Evolutionary conservation across 768 basidiomycete species (phyloP).

Genomic region (Kwoniella mangroviensis): DNA sequence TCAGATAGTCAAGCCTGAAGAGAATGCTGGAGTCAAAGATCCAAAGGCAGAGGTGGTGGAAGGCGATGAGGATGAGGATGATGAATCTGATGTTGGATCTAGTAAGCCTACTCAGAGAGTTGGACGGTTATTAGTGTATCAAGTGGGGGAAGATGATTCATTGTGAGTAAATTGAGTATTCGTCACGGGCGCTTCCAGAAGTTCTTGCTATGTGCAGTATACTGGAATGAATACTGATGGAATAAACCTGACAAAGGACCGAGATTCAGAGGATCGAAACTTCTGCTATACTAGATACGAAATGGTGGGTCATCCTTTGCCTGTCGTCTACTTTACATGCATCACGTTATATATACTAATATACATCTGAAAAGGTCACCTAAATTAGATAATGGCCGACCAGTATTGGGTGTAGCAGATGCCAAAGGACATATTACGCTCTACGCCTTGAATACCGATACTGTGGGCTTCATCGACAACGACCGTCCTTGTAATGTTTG

Average conservation of each 20-base stretch:
- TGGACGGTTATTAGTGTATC: constrained; percentile 77
- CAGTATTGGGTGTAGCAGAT: constrained; percentile 73
- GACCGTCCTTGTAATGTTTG: neutral
- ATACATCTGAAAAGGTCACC: constrained; percentile 18
- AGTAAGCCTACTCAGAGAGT: constrained; percentile 56
- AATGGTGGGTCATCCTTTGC: constrained; percentile 69
- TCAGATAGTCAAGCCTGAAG: constrained; percentile 62
- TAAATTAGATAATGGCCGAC: constrained; percentile 27
- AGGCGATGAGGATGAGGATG: constrained; percentile 35
- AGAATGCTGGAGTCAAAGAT: neutral
- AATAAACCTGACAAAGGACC: constrained; percentile 39
- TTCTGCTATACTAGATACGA: constrained; percentile 88
- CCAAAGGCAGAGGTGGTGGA: constrained; percentile 8
- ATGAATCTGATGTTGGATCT: constrained; percentile 10
- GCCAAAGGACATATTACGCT: constrained; percentile 80
- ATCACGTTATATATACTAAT: constrained; percentile 1
- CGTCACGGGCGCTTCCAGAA: neutral
- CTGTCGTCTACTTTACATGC: neutral
- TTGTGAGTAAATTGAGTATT: constrained; percentile 28
- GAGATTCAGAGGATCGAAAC: constrained; percentile 70
- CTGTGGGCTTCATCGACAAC: constrained; percentile 59
- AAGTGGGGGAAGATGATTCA: constrained; percentile 58
- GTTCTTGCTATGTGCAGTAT: neutral
- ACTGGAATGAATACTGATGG: neutral
- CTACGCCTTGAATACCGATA: constrained; percentile 64